These are phyloP conservation scores for Pichia sp. DNA, from an alignment of 1,139 yeast species.

Conservation along the genomic window DNA sequence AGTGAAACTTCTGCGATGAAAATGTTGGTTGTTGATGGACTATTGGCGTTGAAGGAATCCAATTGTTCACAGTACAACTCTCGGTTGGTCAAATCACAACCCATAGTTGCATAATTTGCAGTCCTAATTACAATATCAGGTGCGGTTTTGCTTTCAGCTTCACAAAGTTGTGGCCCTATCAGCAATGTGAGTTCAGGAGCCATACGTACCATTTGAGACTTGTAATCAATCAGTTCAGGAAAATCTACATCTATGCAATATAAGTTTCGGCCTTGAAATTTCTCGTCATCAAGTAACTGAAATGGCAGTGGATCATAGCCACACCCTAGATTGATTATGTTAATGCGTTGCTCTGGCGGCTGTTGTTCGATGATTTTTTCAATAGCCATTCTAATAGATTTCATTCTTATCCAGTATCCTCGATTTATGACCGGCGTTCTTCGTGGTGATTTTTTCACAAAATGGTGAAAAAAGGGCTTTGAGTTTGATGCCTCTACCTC, in stretches of 20 bases:
- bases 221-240: conserved; percentile 58
- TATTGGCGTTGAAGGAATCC: conserved; percentile 29
- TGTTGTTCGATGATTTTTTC: conserved; percentile 37
- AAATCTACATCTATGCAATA: conserved; percentile 71
- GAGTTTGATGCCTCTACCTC: conserved; percentile 33
- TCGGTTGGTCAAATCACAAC: conserved; percentile 63
- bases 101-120: conserved; percentile 52
- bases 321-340: conserved; percentile 71
- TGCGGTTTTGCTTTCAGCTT: conserved; percentile 11
- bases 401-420: conserved; percentile 82
- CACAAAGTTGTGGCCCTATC: conserved; percentile 32
- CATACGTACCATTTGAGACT: conserved; percentile 47
- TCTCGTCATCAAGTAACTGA: conserved; percentile 45
- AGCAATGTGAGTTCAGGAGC: conserved; percentile 46
- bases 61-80: conserved; percentile 40
- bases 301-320: conserved; percentile 81
- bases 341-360: conserved; percentile 21
- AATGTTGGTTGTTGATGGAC: conserved; percentile 40
- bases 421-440: conserved; percentile 78
- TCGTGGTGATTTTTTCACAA: conserved; percentile 65
- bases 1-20: conserved; percentile 81
- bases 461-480: conserved; percentile 50
- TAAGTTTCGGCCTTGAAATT: conserved; percentile 30
- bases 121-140: conserved; percentile 40
- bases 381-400: conserved; percentile 56